phyloP scores from a whole-genome alignment of 768 basidiomycete genomes.

The Suillus variegatus region DNA sequence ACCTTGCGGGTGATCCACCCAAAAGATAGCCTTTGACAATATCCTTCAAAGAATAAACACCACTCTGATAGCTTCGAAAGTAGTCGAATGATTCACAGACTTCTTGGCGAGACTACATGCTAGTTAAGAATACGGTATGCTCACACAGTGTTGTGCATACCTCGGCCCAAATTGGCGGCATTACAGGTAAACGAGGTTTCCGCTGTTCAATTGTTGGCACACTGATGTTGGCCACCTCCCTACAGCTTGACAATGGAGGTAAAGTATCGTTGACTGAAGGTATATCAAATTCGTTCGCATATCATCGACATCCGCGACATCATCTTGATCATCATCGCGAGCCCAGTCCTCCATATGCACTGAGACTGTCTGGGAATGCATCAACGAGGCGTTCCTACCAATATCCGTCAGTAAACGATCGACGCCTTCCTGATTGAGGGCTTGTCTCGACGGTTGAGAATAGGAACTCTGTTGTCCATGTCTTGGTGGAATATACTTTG shows the following conservation, averaged over 20 bases:
- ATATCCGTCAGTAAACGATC: conserved; percentile 22
- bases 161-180: conserved; percentile 47
- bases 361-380: background rate
- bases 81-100: conserved; percentile 78
- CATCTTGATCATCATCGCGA: conserved; percentile 23
- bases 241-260: conserved; percentile 9
- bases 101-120: conserved; percentile 73
- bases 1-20: conserved; percentile 71
- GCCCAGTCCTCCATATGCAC: conserved; percentile 24
- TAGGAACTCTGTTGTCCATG: background rate
- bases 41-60: conserved; percentile 67
- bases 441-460: background rate
- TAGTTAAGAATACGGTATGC: background rate
- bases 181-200: conserved; percentile 27
- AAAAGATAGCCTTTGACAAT: conserved; percentile 76
- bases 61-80: conserved; percentile 72
- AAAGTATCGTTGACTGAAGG: conserved; percentile 17
- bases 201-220: background rate
- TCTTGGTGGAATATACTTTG: background rate
- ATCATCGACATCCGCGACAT: conserved; percentile 9
- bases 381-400: conserved; percentile 16
- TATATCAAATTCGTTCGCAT: conserved; percentile 9
- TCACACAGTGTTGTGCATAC: conserved; percentile 28
- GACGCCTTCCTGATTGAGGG: conserved; percentile 9
- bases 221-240: background rate